Conservation (phyloP, 129 eudicot species). For the Saussurea involucrata region DNA sequence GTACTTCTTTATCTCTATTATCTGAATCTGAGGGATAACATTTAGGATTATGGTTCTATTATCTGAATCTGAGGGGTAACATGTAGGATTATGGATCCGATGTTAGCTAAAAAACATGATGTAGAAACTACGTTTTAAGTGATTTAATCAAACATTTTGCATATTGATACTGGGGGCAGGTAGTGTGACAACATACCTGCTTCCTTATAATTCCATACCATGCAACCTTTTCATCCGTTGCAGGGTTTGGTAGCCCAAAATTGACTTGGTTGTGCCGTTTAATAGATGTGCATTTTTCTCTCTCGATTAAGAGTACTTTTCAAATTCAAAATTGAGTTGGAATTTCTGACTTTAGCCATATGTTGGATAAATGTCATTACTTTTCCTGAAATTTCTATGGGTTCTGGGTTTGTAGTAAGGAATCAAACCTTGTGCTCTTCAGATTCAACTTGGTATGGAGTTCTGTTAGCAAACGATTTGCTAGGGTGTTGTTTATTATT, state of each 20-base stretch:
- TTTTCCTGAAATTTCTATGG: background rate
- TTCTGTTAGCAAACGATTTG: background rate
- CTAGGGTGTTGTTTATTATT: background rate
- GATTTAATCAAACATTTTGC: background rate
- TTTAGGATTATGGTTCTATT: background rate
- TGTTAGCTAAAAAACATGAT: background rate
- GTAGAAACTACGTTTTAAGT: background rate
- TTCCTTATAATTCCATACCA: background rate
- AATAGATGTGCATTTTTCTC: background rate
- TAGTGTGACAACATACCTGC: no score
- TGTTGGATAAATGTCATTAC: background rate
- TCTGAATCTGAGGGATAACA: background rate
- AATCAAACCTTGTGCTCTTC: background rate
- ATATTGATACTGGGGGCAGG: no score
- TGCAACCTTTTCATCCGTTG: background rate
- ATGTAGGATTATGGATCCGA: background rate
- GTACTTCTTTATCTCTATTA: constrained; percentile 8
- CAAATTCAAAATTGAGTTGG: background rate
- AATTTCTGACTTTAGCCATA: constrained; percentile 3
- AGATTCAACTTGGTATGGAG: background rate
- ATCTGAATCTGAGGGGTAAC: background rate
- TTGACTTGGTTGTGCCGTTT: background rate
- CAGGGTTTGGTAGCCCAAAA: background rate
- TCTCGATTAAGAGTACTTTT: background rate
- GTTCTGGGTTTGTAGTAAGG: background rate